phyloP scores from a whole-genome alignment of 1,139 yeast genomes.

The Debaryomyces psychrophilus region DNA sequence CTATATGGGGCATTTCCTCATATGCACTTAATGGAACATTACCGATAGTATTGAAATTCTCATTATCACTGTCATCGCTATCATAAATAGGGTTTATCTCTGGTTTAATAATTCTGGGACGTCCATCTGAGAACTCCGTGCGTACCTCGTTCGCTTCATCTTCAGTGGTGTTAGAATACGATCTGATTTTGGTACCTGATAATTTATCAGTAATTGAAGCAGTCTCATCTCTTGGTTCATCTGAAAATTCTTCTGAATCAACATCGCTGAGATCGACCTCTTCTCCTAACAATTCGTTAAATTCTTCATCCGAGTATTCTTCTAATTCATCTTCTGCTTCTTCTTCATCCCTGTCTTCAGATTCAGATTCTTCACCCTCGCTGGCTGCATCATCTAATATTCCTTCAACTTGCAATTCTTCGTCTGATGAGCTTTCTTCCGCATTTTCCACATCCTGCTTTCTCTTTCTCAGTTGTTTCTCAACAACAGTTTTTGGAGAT shows the following conservation, averaged over 20 bases:
- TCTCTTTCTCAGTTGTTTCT: constrained; percentile 20
- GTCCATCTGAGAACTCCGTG: constrained; percentile 77
- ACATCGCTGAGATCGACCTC: constrained; percentile 43
- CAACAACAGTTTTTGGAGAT: constrained; percentile 7
- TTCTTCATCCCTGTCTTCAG: constrained; percentile 29
- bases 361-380: constrained; percentile 20
- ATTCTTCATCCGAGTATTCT: constrained; percentile 63
- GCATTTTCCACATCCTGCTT: constrained; percentile 23
- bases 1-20: constrained; percentile 96
- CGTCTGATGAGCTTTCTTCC: constrained; percentile 22
- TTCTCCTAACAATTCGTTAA: constrained; percentile 59
- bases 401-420: constrained; percentile 34
- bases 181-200: constrained; percentile 54
- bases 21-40: constrained; percentile 90
- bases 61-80: constrained; percentile 89
- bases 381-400: constrained; percentile 31
- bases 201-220: constrained; percentile 57
- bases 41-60: constrained; percentile 86
- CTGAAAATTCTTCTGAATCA: constrained; percentile 47
- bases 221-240: constrained; percentile 54
- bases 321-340: constrained; percentile 30
- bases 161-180: constrained; percentile 43
- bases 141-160: constrained; percentile 39
- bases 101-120: constrained; percentile 73
- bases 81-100: constrained; percentile 93